phyloP scores from a whole-genome alignment of 805 yeast species.

The Starmera amethionina region DNA sequence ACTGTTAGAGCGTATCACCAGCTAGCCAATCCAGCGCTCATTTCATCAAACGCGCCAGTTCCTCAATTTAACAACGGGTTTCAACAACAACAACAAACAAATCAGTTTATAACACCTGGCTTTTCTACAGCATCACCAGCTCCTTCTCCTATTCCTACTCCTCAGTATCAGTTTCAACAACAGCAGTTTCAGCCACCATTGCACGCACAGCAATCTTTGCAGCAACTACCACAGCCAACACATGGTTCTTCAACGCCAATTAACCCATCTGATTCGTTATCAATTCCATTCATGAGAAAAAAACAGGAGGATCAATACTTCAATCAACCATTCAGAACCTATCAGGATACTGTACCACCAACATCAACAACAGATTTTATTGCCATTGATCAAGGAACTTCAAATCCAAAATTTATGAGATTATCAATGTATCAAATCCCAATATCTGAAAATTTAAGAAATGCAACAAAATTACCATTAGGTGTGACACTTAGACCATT shows the following conservation, averaged over 20 bases:
- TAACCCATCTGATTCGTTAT: constrained; percentile 5
- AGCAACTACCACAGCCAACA: background rate
- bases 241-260: background rate
- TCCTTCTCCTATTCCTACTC: background rate
- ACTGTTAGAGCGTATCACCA: constrained; percentile 16
- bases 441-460: constrained; percentile 55
- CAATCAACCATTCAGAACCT: constrained; percentile 49
- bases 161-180: constrained; percentile 2
- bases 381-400: constrained; percentile 73
- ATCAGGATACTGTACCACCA: constrained; percentile 77
- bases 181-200: background rate
- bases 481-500: constrained; percentile 81
- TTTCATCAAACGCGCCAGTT: too few species aligned
- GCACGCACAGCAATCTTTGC: background rate
- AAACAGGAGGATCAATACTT: constrained; percentile 11
- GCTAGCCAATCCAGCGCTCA: constrained; percentile 1
- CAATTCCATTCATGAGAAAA: constrained; percentile 12
- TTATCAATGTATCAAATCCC: constrained; percentile 81
- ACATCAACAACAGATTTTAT: constrained; percentile 55
- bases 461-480: constrained; percentile 66
- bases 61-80: background rate
- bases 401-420: constrained; percentile 72
- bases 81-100: background rate
- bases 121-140: background rate
- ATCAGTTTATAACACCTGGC: background rate